These are phyloP conservation scores for Alternaria arborescens DNA, from an alignment of 2,329 filamentous ascomycete genomes.

Conservation along the genomic window DNA sequence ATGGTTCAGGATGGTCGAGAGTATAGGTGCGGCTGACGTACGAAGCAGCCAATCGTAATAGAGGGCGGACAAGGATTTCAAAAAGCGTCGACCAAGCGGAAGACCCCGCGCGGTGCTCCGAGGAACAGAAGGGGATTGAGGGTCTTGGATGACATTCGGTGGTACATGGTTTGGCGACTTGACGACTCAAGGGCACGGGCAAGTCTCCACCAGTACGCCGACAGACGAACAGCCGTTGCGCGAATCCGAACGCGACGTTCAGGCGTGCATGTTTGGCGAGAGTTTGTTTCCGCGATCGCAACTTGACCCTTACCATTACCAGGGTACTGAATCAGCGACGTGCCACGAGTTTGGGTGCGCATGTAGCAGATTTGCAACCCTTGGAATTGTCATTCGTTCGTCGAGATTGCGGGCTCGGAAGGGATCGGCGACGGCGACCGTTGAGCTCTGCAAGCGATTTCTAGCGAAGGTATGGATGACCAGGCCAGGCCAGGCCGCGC, in stretches of 20 bases:
- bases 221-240: conserved; percentile 16
- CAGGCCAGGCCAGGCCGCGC: conserved; percentile 9
- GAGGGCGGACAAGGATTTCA: neutral
- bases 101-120: conserved; percentile 10
- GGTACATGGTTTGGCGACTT: conserved; percentile 17
- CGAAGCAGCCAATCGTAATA: conserved; percentile 11
- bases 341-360: neutral
- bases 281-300: conserved; percentile 20
- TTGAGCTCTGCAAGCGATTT: conserved; percentile 29
- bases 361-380: conserved; percentile 4
- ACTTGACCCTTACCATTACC: conserved; percentile 8
- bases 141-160: conserved; percentile 14
- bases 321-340: conserved; percentile 23
- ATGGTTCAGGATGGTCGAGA: conserved; percentile 27
- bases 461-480: conserved; percentile 20
- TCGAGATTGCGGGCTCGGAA: conserved; percentile 20
- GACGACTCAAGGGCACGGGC: conserved; percentile 12
- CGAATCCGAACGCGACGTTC: conserved; percentile 24
- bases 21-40: conserved; percentile 40
- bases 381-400: neutral
- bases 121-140: conserved; percentile 11
- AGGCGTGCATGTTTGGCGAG: conserved; percentile 12
- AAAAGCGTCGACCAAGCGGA: conserved; percentile 16
- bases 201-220: conserved; percentile 7
- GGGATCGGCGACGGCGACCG: conserved; percentile 33